A percentile compares a stretch with the other conserved stretches of the same genome.
Evolutionary conservation across 2,329 filamentous ascomycete genomes (phyloP).

Genomic region (Alternaria tenuissima): DNA sequence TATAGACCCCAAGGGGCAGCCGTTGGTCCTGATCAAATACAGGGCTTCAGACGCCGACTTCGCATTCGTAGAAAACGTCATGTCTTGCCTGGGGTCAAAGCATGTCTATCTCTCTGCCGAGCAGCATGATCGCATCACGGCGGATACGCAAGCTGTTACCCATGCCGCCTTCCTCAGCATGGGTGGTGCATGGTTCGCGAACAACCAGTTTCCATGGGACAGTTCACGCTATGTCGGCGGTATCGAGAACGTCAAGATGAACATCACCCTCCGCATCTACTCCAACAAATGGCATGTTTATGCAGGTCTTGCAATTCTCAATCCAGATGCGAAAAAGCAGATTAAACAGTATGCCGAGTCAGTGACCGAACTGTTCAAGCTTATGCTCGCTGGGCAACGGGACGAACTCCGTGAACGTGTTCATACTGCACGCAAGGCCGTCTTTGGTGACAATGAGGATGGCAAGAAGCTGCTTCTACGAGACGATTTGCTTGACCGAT

Average conservation of each 20-base stretch:
- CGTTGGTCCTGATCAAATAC: constrained; percentile 92
- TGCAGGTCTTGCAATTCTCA: constrained; percentile 94
- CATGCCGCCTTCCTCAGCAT: constrained; percentile 95
- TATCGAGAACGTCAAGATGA: constrained; percentile 99
- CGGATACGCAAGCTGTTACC: constrained; percentile 97
- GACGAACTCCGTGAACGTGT: constrained; percentile 78
- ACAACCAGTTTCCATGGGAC: constrained; percentile 96
- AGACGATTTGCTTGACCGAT: constrained; percentile 86
- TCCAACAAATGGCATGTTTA: constrained; percentile 99
- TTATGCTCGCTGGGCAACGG: constrained; percentile 88
- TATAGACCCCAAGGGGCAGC: constrained; percentile 87
- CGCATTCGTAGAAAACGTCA: constrained; percentile 78
- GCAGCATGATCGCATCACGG: constrained; percentile 95
- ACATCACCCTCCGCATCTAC: constrained; percentile 96
- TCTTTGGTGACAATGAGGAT: constrained; percentile 64
- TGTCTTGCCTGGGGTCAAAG: constrained; percentile 84
- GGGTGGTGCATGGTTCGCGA: constrained; percentile 97
- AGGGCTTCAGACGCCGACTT: constrained; percentile 81
- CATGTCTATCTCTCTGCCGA: constrained; percentile 86
- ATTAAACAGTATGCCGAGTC: constrained; percentile 93
- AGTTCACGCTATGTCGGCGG: constrained; percentile 93
- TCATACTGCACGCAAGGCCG: constrained; percentile 78
- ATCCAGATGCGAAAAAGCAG: constrained; percentile 89
- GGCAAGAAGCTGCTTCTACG: constrained; percentile 75
- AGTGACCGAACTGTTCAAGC: constrained; percentile 93